A percentile compares a stretch with the other conserved stretches of the same genome.
phyloP scores from a whole-genome alignment of 306 rosid genomes.

The Vachellia collinsii region DNA sequence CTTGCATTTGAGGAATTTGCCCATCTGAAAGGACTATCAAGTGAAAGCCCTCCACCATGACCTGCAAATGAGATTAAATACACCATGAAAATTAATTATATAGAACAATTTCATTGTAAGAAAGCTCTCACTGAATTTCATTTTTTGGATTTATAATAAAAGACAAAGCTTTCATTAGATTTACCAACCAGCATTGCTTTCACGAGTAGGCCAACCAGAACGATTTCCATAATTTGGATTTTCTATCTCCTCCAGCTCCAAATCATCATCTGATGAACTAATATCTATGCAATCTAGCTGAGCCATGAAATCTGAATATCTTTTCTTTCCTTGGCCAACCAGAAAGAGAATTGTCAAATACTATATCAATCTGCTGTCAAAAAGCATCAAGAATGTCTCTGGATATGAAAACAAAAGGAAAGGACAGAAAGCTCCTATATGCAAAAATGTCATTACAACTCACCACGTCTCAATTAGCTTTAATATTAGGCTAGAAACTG shows the following conservation, averaged over 20 bases:
- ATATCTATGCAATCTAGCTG: conserved; percentile 53
- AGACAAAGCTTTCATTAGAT: conserved; percentile 13
- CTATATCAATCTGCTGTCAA: conserved; percentile 54
- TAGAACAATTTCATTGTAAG: conserved; percentile 19
- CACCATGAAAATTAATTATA: conserved; percentile 5
- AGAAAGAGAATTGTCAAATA: conserved; percentile 44
- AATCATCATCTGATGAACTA: conserved; percentile 90
- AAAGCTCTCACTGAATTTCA: conserved; percentile 13
- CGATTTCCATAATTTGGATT: conserved; percentile 51
- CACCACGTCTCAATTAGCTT: conserved; percentile 41
- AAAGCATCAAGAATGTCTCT: conserved; percentile 33
- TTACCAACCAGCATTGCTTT: conserved; percentile 54
- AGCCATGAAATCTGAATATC: conserved; percentile 50
- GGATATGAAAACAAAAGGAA: conserved; percentile 28
- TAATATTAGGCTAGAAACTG: conserved; percentile 49
- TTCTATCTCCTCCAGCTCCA: conserved; percentile 62
- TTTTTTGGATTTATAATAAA: background rate
- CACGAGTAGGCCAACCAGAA: conserved; percentile 59
- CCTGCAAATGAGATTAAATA: conserved; percentile 53
- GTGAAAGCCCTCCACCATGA: conserved; percentile 46
- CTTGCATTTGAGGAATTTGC: conserved; percentile 53
- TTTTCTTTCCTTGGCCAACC: conserved; percentile 44
- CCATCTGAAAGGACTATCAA: conserved; percentile 44
- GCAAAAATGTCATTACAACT: conserved; percentile 24
- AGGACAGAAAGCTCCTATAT: conserved; percentile 18